Percentiles rank a stretch among this genome's conserved stretches.
phyloP scores from a whole-genome alignment of 495 filamentous ascomycete species.

The Penicillium salamii region DNA sequence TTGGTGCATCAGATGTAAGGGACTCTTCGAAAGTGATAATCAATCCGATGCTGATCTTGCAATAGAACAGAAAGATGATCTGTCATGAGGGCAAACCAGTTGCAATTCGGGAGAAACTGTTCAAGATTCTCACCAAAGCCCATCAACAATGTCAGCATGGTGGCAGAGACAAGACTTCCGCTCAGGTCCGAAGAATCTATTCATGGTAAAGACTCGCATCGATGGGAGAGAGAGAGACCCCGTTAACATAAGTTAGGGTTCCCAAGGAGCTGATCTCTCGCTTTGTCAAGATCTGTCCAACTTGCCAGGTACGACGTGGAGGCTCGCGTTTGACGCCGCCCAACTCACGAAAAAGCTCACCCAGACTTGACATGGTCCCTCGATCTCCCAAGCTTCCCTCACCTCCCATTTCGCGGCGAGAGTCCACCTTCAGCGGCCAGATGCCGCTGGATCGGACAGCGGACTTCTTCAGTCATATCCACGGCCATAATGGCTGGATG shows the following conservation, averaged over 20 bases:
- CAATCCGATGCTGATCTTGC: constrained; percentile 10
- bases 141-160: constrained; percentile 58
- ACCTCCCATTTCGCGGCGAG: constrained; percentile 36
- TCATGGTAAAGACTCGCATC: constrained; percentile 57
- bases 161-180: constrained; percentile 59
- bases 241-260: constrained; percentile 39
- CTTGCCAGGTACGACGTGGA: constrained; percentile 46
- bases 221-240: not conserved
- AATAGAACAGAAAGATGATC: constrained; percentile 44
- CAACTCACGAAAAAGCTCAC: constrained; percentile 43
- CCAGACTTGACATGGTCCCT: constrained; percentile 33
- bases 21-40: not conserved
- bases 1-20: constrained; percentile 34
- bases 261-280: constrained; percentile 58
- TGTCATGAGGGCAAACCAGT: constrained; percentile 60
- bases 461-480: constrained; percentile 32
- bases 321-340: constrained; percentile 45
- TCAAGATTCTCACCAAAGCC: constrained; percentile 54
- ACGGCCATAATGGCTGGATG: constrained; percentile 25
- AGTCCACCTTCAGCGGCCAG: constrained; percentile 30
- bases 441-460: constrained; percentile 25
- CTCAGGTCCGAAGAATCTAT: constrained; percentile 54
- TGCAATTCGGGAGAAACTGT: constrained; percentile 57
- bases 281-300: constrained; percentile 56
- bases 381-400: constrained; percentile 44